Conservation (phyloP, 306 rosid genomes). For the Abrus pulchellus region DNA sequence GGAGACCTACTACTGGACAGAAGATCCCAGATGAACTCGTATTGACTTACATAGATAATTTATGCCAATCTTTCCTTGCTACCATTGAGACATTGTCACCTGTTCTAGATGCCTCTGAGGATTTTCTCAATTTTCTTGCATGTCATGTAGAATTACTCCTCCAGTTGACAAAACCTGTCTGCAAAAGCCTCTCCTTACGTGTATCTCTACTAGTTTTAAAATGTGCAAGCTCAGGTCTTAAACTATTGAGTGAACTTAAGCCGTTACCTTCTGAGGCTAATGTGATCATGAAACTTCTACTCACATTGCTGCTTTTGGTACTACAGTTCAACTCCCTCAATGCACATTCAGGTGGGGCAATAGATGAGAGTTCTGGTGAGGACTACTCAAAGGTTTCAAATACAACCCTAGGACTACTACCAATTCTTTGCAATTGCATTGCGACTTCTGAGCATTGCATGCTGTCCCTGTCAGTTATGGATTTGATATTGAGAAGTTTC, state of each 20-base stretch:
- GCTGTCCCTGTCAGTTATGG: conserved; percentile 75
- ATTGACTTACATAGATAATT: conserved; percentile 65
- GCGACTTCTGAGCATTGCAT: conserved; percentile 68
- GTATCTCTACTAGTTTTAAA: conserved; percentile 66
- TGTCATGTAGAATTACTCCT: conserved; percentile 79
- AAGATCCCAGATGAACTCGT: conserved; percentile 60
- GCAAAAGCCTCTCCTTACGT: conserved; percentile 57
- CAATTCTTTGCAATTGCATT: conserved; percentile 79
- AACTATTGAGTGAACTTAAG: conserved; percentile 68
- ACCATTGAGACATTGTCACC: conserved; percentile 71
- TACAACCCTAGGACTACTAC: conserved; percentile 74
- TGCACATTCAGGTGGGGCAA: conserved; percentile 54
- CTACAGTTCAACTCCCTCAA: conserved; percentile 63
- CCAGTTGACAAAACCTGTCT: conserved; percentile 65
- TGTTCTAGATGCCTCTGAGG: conserved; percentile 63
- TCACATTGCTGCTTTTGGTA: conserved; percentile 76
- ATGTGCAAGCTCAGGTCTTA: conserved; percentile 76
- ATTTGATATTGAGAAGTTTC: conserved; percentile 74
- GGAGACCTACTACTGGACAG: conserved; percentile 49
- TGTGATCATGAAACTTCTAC: conserved; percentile 63
- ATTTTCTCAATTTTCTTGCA: conserved; percentile 70
- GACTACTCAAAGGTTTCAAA: conserved; percentile 74
- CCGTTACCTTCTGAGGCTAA: conserved; percentile 60
- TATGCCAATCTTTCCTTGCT: conserved; percentile 69
- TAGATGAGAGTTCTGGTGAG: conserved; percentile 55